These are phyloP conservation scores for Noccaea caerulescens DNA, from an alignment of 345 rosid genomes.

Conservation along the genomic window DNA sequence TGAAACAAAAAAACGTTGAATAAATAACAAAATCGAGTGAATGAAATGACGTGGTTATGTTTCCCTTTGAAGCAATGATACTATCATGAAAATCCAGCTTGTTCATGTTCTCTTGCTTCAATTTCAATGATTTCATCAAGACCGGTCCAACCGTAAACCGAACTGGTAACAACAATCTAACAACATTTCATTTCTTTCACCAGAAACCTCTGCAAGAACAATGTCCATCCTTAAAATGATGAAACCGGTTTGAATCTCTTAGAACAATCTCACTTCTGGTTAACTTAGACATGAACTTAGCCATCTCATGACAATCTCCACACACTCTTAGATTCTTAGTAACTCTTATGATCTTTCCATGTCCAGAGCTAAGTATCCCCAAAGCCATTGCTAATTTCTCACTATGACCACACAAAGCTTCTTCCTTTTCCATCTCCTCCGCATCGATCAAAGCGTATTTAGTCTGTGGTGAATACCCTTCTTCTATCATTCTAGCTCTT, in stretches of 20 bases:
- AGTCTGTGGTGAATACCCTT: conserved; percentile 53
- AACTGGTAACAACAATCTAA: conserved; percentile 1
- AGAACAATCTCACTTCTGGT: conserved; percentile 62
- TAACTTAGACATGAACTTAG: conserved; percentile 67
- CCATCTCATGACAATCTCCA: conserved; percentile 72
- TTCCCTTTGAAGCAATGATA: conserved; percentile 43
- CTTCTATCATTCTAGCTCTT: conserved; percentile 58
- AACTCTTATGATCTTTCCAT: conserved; percentile 60
- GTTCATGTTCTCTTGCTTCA: conserved; percentile 35
- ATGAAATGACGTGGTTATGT: conserved; percentile 17
- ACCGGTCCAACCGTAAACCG: conserved; percentile 27
- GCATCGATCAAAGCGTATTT: conserved; percentile 66
- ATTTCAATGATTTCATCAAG: conserved; percentile 4
- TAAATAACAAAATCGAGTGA: conserved; percentile 15
- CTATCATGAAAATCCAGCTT: conserved; percentile 42
- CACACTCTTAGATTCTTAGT: conserved; percentile 76
- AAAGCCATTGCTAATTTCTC: conserved; percentile 75
- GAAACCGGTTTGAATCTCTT: conserved; percentile 73
- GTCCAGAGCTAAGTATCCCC: conserved; percentile 59
- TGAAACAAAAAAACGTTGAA: not conserved
- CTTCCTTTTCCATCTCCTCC: conserved; percentile 69
- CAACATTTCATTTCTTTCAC: conserved; percentile 41
- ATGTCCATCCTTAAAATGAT: conserved; percentile 64
- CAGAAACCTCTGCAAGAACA: conserved; percentile 85
- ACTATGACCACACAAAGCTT: conserved; percentile 71